Base-by-base conservation (phyloP, 331 rosid genomes). In the Quercus phellos region DNA sequence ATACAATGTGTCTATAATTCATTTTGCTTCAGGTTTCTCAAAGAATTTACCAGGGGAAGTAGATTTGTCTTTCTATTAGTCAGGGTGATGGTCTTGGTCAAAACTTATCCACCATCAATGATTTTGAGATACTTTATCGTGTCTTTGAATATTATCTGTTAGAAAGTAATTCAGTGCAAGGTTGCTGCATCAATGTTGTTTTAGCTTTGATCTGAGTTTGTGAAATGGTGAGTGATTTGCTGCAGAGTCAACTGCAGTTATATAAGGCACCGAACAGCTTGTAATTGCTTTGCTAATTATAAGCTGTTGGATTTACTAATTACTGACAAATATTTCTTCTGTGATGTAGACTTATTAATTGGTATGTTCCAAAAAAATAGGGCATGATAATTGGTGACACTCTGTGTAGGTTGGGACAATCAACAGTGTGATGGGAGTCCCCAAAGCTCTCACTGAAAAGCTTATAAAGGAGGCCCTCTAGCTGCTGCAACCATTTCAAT, bases 401-500 rank as follows among this genome's bases (percentile, higher is more conserved):
- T 43, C 72, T 71, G 11, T 84, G 88, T 96, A 93, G 96, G 94
- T 84, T 68, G 96, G 99, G 74, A 95, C 98, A 74, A 91, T 90
- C 0, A 96, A 93, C 82, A 95, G 97, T 22, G 96, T 93, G 87
- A 92, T 95, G 97, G 98, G 98, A 81, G 96, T 95, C 73, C 99
- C 98, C n/a, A 91, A 87, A 87, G 83, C 83, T 60, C 82, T 91
- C 68, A 90, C 98, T 8, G 90, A 87, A 84, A 90, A 79, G 72
- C 99, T 94, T 55, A 69, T 95, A 24, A 82, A 85, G 84, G 97
- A 86, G 72, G 93, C 87, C 58, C 68, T 92, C 68, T 86, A 90
- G 92, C 70, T 74, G 81, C 82, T 11, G 76, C 35, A 35, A 21
- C 27, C 34, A 35, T 64, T 22, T 30, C 60, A 30, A 70, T 53